Conservation (phyloP, 805 yeast genomes). For the Isabelozyma pseudorhagii region DNA sequence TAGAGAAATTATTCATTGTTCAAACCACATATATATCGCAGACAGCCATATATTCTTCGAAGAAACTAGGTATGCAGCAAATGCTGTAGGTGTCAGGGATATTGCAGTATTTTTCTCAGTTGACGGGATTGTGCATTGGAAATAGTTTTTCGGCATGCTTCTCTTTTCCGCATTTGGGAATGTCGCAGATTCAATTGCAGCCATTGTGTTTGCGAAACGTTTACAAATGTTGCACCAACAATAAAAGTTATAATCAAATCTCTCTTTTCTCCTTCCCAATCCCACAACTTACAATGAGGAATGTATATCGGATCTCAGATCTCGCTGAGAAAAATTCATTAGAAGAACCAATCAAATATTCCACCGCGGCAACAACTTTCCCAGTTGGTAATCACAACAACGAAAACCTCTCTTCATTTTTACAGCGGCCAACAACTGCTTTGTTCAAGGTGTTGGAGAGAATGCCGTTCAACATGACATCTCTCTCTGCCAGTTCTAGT, state of each 20-base stretch:
- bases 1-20: too few relatives aligned
- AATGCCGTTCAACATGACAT: slow-evolving; percentile 1
- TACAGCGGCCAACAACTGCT: slow-evolving; percentile 20
- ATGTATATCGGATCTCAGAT: neutral
- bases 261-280: neutral
- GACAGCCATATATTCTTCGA: too few relatives aligned
- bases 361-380: slow-evolving; percentile 5
- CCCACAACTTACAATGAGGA: neutral
- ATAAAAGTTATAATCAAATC: neutral
- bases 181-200: too few relatives aligned
- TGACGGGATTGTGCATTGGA: too few relatives aligned
- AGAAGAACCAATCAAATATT: neutral
- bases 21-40: too few relatives aligned
- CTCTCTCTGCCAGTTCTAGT: neutral
- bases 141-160: too few relatives aligned
- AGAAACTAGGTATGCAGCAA: too few relatives aligned
- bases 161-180: too few relatives aligned
- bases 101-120: too few relatives aligned
- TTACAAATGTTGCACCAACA: neutral
- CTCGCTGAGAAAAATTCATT: neutral
- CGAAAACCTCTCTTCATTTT: slow-evolving; percentile 8
- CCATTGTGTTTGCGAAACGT: neutral
- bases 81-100: too few relatives aligned
- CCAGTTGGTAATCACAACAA: slow-evolving; percentile 2
- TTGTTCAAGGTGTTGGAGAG: slow-evolving; percentile 17